Evolutionary conservation across 1,284 basidiomycete species (phyloP), one percentile per base, ranked within the genome.

Genomic region (Golubevia pallescens): DNA sequence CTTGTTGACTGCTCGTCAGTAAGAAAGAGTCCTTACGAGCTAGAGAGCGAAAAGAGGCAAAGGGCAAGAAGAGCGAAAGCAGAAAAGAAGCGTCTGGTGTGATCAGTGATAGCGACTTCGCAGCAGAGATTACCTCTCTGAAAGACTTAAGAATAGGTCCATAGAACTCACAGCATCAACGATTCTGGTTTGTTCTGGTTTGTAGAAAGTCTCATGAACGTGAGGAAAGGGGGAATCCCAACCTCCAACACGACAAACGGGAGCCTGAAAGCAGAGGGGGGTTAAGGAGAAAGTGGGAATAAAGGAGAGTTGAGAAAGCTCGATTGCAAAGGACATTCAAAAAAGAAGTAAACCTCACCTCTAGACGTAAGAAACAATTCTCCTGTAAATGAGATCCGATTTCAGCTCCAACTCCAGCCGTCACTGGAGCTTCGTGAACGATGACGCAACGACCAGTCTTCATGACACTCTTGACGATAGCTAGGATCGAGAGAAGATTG

Each of bases 401-500:
- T 34, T 81, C 78, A 1, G 77, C 77, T 1, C 77, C 77, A 0
- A 68, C 78, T 10, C 77, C 78, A 0, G 70, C 75, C 0, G 78
- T 81, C 23, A 81, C 65, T 3, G 78, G 78, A 1, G 78, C 78
- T 66, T 81, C 78, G 65, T 79, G 75, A 1, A 81, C 78, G 2
- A 81, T 68, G 21, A 81, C 74, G 56, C 75, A 76, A 10, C 78
- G 63, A 3, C 78, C 78, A 8, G 78, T 81, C 62, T 76, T 79
- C 10, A 68, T 65, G 10, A 81, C 78, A 5, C 62, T 66, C 24
- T 68, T 60, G 1, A 64, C 64, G 10, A 80, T 53, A 1, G 75
- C 65, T 66, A 61, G 3, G 7, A 60, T 51, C 48, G 32, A 20
- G 38, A 60, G n/a, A 16, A 54, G 53, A 28, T 28, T 48, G 48